Base-by-base conservation (phyloP, 495 filamentous ascomycete genomes). In the Talaromyces liani region DNA sequence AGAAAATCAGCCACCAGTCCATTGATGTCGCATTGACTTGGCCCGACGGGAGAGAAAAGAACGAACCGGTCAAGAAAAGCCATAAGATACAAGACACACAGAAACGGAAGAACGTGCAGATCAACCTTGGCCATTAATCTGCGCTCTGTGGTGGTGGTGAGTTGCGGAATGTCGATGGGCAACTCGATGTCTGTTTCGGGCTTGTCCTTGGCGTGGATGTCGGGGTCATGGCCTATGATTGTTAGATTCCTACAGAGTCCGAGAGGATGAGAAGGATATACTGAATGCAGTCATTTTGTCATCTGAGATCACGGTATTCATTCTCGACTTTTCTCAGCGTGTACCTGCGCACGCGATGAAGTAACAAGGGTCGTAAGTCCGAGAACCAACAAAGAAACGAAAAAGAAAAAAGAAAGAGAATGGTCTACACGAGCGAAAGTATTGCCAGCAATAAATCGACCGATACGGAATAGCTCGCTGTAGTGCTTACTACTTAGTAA, bases 31-130 rank as follows among this genome's bases (percentile, higher is more conserved):
- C 36, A 39, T 27, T 18, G 31, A 18, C 7, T 27, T 7, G 18
- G 2, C n/a, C 12, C 10, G 9, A 36, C 9, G 9, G 33, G 9
- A 36, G 33, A 36, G 33, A 24, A 22, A 3, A 59, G 25, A 58
- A 65, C 78, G 64, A 79, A 87, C 85, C 91, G 83, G 75, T 96
- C 92, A 45, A 97, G 74, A 72, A 97, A 97, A 57, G 92, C 92
- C 31, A 96, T 78, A 18, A 95, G 77, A 69, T 96, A 97, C 69
- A 97, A 74, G 36, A 96, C 77, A 69, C 87, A 91, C 53, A 97
- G 75, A 66, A 88, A 90, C 0, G 93, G 93, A 55, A 98, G 79
- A 29, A 97, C 80, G 67, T 87, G 87, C 68, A 85, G 76, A 71
- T 98, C 93, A 67, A 96, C 90, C 69, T 88, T 89, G 65, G 81